Percentiles rank a stretch among this genome's conserved stretches.
Conservation (phyloP, 495 filamentous ascomycete species). For the Pseudevernia furfuracea region DNA sequence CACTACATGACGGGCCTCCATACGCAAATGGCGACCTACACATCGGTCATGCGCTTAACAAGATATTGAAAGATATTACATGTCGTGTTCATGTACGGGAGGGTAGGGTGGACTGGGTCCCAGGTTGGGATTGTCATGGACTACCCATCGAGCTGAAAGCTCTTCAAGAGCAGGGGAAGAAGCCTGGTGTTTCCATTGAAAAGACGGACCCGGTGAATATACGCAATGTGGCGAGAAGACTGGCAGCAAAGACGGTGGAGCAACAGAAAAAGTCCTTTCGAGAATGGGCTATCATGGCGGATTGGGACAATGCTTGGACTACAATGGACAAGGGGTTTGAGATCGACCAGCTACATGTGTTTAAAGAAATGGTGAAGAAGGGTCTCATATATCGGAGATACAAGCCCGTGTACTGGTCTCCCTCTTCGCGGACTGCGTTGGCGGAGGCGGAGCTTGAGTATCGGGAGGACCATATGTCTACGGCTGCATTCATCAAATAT, state of each 20-base stretch:
- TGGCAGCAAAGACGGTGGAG: constrained; percentile 67
- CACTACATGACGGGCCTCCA: constrained; percentile 92
- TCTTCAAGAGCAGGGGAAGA: constrained; percentile 48
- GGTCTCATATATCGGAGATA: constrained; percentile 80
- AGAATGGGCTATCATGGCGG: constrained; percentile 82
- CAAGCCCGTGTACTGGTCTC: constrained; percentile 96
- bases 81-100: constrained; percentile 68
- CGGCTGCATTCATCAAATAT: constrained; percentile 74
- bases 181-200: constrained; percentile 24
- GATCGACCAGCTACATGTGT: constrained; percentile 75
- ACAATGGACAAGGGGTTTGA: constrained; percentile 90
- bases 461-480: constrained; percentile 72
- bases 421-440: constrained; percentile 79
- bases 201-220: constrained; percentile 41
- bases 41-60: constrained; percentile 96
- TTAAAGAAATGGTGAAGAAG: constrained; percentile 73
- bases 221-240: constrained; percentile 60
- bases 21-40: constrained; percentile 96
- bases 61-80: constrained; percentile 92
- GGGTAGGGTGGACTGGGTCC: constrained; percentile 77
- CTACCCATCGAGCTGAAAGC: constrained; percentile 96
- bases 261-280: constrained; percentile 77
- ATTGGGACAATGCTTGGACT: constrained; percentile 86
- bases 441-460: constrained; percentile 97
- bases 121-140: constrained; percentile 98